Conservation (phyloP, 176 grass and related monocot genomes). For the Cenchrus americanus region DNA sequence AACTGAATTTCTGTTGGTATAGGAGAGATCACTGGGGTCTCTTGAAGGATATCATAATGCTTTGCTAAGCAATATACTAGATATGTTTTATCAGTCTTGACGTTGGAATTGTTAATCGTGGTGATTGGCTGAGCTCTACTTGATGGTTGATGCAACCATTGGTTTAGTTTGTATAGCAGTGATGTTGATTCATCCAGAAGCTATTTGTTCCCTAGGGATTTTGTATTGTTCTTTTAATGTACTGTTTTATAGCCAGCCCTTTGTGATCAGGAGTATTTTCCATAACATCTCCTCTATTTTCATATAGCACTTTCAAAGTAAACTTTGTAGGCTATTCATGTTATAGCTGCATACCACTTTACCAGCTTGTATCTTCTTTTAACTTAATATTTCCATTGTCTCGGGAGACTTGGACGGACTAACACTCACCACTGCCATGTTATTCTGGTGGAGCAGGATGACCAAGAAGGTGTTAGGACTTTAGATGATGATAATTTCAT, state of each 20-base stretch:
- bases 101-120: not conserved
- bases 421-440: not conserved
- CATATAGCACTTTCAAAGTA: not conserved
- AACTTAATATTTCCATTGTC: not conserved
- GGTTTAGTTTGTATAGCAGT: slow-evolving; percentile 1
- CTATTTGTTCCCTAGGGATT: not conserved
- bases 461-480: slow-evolving; percentile 90
- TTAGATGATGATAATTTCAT: slow-evolving; percentile 97
- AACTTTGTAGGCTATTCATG: not conserved
- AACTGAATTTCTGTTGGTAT: not conserved
- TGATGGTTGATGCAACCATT: not conserved
- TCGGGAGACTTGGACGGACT: not conserved
- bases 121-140: not conserved
- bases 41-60: not conserved
- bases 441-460: slow-evolving; percentile 66
- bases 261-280: not conserved
- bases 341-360: not conserved
- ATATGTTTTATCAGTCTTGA: not conserved
- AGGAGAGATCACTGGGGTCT: not conserved
- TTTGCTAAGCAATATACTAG: not conserved
- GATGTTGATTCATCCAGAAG: not conserved
- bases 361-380: not conserved
- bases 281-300: not conserved
- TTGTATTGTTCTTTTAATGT: not conserved
- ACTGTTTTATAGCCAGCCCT: not conserved